Percentiles rank a stretch among this genome's conserved stretches.
Conservation (phyloP, 2,329 filamentous ascomycete species). For the Stagonosporopsis vannaccii region DNA sequence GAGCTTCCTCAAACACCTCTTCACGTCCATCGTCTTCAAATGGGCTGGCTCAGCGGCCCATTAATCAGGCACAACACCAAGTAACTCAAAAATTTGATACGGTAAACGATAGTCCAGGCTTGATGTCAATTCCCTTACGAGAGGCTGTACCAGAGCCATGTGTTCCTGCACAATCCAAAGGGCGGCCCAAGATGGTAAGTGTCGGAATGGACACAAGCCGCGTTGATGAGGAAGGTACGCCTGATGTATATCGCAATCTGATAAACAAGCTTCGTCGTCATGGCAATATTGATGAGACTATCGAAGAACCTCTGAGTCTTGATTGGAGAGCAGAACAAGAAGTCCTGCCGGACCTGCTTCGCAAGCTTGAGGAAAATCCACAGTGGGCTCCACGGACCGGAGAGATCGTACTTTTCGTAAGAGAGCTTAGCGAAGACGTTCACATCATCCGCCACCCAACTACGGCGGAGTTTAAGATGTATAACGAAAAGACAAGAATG, state of each 20-base stretch:
- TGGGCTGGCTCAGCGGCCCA: not conserved
- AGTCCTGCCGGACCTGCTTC: constrained; percentile 52
- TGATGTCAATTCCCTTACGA: not conserved
- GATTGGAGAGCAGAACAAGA: constrained; percentile 64
- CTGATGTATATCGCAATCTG: constrained; percentile 60
- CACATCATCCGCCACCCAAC: constrained; percentile 39
- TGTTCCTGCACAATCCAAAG: constrained; percentile 15
- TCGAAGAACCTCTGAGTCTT: constrained; percentile 60
- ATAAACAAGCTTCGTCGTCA: constrained; percentile 57
- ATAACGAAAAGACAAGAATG: constrained; percentile 22
- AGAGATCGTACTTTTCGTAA: constrained; percentile 64
- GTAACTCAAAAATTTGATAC: not conserved
- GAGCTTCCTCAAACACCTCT: constrained; percentile 8
- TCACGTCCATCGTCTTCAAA: not conserved
- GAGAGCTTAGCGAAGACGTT: constrained; percentile 40
- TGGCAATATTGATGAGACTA: constrained; percentile 52
- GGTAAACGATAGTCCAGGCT: not conserved
- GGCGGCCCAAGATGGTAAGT: constrained; percentile 28
- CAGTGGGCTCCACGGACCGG: constrained; percentile 63
- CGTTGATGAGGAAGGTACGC: constrained; percentile 61
- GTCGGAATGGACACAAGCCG: constrained; percentile 32
- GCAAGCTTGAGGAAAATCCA: constrained; percentile 53
- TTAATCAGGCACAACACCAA: not conserved
- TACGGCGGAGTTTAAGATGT: constrained; percentile 33
- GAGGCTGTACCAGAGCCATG: not conserved